These are phyloP conservation scores for Lichtheimia hyalospora DNA, from an alignment of 371 early-diverging fungal species.

Conservation along the genomic window DNA sequence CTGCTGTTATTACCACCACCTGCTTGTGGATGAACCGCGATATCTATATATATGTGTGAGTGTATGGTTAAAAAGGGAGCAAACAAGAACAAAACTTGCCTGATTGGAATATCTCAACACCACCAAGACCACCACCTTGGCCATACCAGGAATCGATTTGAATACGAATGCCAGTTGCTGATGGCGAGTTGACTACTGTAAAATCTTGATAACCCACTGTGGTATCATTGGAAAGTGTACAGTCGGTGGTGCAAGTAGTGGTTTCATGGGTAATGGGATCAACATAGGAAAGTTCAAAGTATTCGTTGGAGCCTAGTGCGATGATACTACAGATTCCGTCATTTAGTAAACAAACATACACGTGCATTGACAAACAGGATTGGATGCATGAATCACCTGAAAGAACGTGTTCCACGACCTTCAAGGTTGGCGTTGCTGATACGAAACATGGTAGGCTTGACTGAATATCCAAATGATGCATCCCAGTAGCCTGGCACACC, in stretches of 20 bases:
- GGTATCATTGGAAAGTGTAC: conserved; percentile 54
- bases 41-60: conserved; percentile 26
- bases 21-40: conserved; percentile 44
- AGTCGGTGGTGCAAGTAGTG: conserved; percentile 57
- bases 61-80: not conserved
- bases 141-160: conserved; percentile 75
- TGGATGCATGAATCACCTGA: conserved; percentile 32
- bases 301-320: conserved; percentile 43
- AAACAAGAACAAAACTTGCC: conserved; percentile 23
- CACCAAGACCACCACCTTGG: conserved; percentile 69
- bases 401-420: conserved; percentile 62
- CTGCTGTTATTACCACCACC: conserved; percentile 2
- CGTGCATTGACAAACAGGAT: too few species aligned
- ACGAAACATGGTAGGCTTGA: conserved; percentile 68
- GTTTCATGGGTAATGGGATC: conserved; percentile 54
- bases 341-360: too few species aligned
- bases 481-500: conserved; percentile 75
- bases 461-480: conserved; percentile 53
- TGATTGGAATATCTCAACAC: conserved; percentile 66
- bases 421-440: conserved; percentile 58
- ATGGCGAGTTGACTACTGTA: conserved; percentile 37
- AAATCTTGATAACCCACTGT: conserved; percentile 63
- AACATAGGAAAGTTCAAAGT: conserved; percentile 58
- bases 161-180: conserved; percentile 55
- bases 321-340: conserved; percentile 29